Evolutionary conservation across 2,329 filamentous ascomycete genomes (phyloP).

Genomic region (Penicillium sclerotiorum): DNA sequence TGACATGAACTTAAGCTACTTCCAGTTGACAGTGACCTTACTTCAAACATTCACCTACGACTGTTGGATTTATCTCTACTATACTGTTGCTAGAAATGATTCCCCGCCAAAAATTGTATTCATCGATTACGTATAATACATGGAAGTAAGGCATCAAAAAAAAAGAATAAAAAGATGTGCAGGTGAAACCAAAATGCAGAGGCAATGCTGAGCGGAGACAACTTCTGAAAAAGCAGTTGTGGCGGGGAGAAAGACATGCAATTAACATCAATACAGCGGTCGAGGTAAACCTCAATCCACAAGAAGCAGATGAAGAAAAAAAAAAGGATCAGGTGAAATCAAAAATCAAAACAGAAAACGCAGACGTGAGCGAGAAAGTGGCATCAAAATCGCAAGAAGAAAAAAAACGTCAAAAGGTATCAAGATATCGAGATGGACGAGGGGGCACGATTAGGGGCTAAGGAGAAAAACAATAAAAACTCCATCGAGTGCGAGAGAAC

Average conservation of each 20-base stretch:
- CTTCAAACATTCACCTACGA: too few relatives aligned
- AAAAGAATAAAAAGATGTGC: conserved; percentile 27
- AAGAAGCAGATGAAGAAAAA: conserved; percentile 23
- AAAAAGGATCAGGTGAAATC: conserved; percentile 25
- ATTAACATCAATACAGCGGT: conserved; percentile 30
- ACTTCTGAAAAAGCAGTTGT: conserved; percentile 15
- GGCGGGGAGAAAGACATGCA: conserved; percentile 32
- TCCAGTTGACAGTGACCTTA: too few relatives aligned
- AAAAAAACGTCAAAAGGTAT: conserved; percentile 34
- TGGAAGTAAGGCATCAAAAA: conserved; percentile 32
- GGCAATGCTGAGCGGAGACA: conserved; percentile 24
- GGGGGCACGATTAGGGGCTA: conserved; percentile 39
- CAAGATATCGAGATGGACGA: conserved; percentile 34
- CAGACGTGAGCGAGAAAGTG: too few relatives aligned
- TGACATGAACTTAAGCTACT: too few relatives aligned
- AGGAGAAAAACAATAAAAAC: conserved; percentile 35
- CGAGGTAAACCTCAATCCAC: conserved; percentile 5
- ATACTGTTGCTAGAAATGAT: conserved; percentile 1
- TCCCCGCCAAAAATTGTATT: conserved; percentile 37
- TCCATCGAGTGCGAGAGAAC: conserved; percentile 46
- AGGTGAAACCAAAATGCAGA: conserved; percentile 27
- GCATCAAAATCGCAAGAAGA: conserved; percentile 9
- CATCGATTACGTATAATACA: conserved; percentile 44
- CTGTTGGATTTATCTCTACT: too few relatives aligned
- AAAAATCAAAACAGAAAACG: conserved; percentile 20